phyloP scores from a whole-genome alignment of 768 basidiomycete genomes.

The Naganishia onofrii region DNA sequence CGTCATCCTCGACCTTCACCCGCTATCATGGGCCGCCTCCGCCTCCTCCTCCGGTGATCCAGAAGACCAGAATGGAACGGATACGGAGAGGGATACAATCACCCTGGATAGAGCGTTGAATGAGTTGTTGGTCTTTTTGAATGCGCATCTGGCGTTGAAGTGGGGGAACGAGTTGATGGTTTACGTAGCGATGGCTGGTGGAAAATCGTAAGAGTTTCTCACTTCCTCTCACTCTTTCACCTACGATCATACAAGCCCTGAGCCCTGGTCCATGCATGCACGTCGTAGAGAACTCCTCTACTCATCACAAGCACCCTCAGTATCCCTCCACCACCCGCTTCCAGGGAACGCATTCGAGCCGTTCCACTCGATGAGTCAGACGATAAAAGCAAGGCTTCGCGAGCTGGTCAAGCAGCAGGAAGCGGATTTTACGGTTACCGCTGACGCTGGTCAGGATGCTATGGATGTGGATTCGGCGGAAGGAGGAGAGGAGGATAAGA shows the following conservation, averaged over 20 bases:
- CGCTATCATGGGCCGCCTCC: constrained; percentile 70
- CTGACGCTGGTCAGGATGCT: constrained; percentile 53
- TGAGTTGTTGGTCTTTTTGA: constrained; percentile 83
- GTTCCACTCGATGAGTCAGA: constrained; percentile 72
- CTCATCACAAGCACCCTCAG: constrained; percentile 58
- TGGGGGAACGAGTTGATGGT: constrained; percentile 91
- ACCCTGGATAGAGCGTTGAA: constrained; percentile 72
- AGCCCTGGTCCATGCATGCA: too few relatives aligned
- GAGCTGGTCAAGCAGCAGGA: constrained; percentile 59
- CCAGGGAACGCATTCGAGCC: constrained; percentile 73
- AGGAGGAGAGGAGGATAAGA: constrained; percentile 49
- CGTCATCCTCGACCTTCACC: constrained; percentile 79
- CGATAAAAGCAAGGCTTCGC: constrained; percentile 63
- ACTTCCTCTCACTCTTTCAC: not conserved
- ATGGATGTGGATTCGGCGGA: constrained; percentile 54
- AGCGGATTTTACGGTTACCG: constrained; percentile 24
- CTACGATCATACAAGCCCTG: too few relatives aligned
- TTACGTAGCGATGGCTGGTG: constrained; percentile 64
- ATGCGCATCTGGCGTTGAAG: constrained; percentile 83
- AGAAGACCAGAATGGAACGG: constrained; percentile 49
- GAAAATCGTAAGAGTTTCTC: constrained; percentile 40
- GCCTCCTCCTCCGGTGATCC: constrained; percentile 54
- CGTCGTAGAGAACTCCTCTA: constrained; percentile 71
- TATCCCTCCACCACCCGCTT: constrained; percentile 30
- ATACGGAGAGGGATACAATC: constrained; percentile 48